Conservation (phyloP, 768 basidiomycete genomes). For the Arthromyces matolae region DNA sequence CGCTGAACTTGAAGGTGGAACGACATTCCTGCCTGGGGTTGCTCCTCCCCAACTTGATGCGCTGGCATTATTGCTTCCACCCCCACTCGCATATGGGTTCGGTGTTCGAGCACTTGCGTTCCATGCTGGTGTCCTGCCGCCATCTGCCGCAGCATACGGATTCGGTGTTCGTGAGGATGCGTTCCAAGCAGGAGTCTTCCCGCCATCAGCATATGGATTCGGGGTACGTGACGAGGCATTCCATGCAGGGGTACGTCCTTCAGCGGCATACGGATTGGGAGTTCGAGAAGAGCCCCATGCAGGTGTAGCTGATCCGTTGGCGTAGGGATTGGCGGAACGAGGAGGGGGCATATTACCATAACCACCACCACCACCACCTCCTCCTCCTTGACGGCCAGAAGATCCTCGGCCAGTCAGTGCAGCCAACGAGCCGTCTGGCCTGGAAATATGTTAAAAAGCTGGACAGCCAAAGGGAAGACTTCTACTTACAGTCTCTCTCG, state of each 20-base stretch:
- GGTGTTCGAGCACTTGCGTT: constrained; percentile 60
- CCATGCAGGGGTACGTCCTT: constrained; percentile 57
- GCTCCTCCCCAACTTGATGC: constrained; percentile 33
- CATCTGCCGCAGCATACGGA: constrained; percentile 55
- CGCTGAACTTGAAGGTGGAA: constrained; percentile 11
- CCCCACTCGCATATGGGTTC: constrained; percentile 56
- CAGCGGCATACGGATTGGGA: constrained; percentile 63
- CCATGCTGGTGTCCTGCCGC: constrained; percentile 70
- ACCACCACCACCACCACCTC: constrained; percentile 11
- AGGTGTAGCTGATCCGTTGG: constrained; percentile 23
- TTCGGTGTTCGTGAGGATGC: constrained; percentile 68
- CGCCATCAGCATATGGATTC: constrained; percentile 63
- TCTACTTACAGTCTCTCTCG: constrained; percentile 70
- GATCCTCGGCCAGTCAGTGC: constrained; percentile 38
- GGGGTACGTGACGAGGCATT: constrained; percentile 58
- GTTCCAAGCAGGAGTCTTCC: constrained; percentile 63
- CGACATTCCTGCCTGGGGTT: constrained; percentile 26
- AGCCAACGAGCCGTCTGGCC: constrained; percentile 54
- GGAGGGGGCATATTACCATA: constrained; percentile 12
- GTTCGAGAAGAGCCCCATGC: constrained; percentile 43
- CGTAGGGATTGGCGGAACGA: constrained; percentile 36
- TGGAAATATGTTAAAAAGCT: constrained; percentile 19
- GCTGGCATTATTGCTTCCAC: constrained; percentile 49
- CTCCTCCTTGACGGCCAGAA: constrained; percentile 7
- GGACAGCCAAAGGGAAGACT: background rate